Conservation (phyloP, 371 early-diverging fungal species). For the Syncephalastrum contaminatum region DNA sequence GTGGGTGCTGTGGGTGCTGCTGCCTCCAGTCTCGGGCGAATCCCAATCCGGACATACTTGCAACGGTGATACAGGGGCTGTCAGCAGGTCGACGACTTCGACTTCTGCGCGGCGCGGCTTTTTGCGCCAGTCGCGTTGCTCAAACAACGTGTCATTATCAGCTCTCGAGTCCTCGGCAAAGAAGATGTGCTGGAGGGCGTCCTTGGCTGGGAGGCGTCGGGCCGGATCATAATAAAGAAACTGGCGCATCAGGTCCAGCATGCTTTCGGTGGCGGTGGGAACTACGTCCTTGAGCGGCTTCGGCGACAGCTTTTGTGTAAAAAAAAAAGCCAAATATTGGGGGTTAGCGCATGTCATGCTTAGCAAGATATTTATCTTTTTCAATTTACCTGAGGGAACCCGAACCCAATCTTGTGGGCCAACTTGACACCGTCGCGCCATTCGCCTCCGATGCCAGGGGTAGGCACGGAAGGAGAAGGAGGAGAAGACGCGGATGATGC, state of each 20-base stretch:
- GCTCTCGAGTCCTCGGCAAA: constrained; percentile 37
- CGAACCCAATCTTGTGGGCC: constrained; percentile 63
- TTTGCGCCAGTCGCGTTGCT: constrained; percentile 4
- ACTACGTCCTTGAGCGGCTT: constrained; percentile 62
- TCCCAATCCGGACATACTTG: constrained; percentile 17
- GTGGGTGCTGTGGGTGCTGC: constrained; percentile 2
- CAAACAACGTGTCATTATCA: background rate
- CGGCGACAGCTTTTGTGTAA: constrained; percentile 38
- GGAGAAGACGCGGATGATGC: background rate
- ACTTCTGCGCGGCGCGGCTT: constrained; percentile 3
- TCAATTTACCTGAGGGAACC: constrained; percentile 53
- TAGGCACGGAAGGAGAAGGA: constrained; percentile 1
- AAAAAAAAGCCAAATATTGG: constrained; percentile 10
- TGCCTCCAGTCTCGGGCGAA: background rate
- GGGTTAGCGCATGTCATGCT: constrained; percentile 15
- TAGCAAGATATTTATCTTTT: constrained; percentile 1
- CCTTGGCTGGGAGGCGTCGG: constrained; percentile 74
- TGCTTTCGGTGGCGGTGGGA: constrained; percentile 59
- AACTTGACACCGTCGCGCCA: constrained; percentile 71
- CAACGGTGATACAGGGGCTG: constrained; percentile 7
- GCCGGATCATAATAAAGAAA: constrained; percentile 89
- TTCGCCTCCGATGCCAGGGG: constrained; percentile 20
- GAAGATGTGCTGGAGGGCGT: constrained; percentile 66
- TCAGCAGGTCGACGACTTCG: constrained; percentile 10
- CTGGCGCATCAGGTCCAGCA: constrained; percentile 77